Conservation (phyloP, 192 early-diverging fungal genomes). For the Coemansia sp. region DNA sequence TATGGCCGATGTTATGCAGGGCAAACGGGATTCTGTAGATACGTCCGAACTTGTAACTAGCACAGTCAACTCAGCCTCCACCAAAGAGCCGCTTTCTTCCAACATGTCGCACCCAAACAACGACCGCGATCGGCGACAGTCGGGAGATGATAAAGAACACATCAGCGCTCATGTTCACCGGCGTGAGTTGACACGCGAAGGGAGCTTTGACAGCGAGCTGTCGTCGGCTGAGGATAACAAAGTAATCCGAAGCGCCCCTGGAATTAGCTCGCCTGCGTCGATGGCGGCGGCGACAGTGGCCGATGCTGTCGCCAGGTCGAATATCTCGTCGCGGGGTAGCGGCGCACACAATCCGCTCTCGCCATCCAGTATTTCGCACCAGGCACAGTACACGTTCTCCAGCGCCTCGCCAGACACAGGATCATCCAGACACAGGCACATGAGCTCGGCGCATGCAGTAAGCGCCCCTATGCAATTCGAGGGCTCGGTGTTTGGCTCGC, state of each 20-base stretch:
- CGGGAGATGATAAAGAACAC: neutral
- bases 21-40: neutral
- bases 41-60: constrained; percentile 1
- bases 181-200: neutral
- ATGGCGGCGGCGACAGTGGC: constrained; percentile 7
- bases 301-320: constrained; percentile 5
- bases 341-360: constrained; percentile 1
- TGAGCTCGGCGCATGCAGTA: neutral
- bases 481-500: neutral
- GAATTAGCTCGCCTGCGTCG: constrained; percentile 3
- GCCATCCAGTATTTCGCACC: constrained; percentile 31
- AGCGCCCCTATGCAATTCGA: neutral
- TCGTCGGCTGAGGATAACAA: constrained; percentile 8
- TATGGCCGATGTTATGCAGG: neutral
- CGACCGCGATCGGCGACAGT: constrained; percentile 1
- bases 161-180: neutral
- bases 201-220: constrained; percentile 11
- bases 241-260: neutral
- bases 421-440: neutral
- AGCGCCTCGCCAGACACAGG: constrained; percentile 13
- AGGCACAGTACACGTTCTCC: constrained; percentile 42
- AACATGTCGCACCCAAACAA: constrained; percentile 1
- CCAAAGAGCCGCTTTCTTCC: neutral
- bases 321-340: neutral
- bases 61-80: neutral